A percentile compares a stretch with the other conserved stretches of the same genome.
Conservation (phyloP, 1,284 basidiomycete genomes). For the Rhizoctonia solani region DNA sequence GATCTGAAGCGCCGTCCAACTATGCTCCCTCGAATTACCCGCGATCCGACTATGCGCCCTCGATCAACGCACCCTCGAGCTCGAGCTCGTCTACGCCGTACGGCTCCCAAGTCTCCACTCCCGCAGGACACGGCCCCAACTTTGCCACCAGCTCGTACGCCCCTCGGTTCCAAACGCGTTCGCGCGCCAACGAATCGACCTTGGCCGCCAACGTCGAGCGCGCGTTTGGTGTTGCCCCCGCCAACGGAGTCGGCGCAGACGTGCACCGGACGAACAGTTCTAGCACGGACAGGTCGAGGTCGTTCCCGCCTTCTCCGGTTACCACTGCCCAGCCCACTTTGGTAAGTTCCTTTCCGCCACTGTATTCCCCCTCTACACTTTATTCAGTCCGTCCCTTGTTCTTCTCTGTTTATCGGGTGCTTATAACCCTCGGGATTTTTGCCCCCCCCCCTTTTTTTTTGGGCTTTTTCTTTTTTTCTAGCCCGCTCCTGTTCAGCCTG, state of each 20-base stretch:
- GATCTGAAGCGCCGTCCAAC: background rate
- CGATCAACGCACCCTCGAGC: background rate
- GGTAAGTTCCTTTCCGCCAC: background rate
- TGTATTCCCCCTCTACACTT: too few relatives aligned
- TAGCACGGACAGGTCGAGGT: slow-evolving; percentile 33
- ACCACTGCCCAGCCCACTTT: slow-evolving; percentile 11
- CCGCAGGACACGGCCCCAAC: background rate
- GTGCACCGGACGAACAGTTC: slow-evolving; percentile 21
- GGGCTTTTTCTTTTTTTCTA: too few relatives aligned
- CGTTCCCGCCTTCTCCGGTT: slow-evolving; percentile 38
- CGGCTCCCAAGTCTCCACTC: background rate
- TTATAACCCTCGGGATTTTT: too few relatives aligned
- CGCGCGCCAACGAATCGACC: background rate
- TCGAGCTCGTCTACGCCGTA: too few relatives aligned
- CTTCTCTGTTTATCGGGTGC: too few relatives aligned
- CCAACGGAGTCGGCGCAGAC: background rate
- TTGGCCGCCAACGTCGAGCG: background rate
- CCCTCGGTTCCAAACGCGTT: background rate
- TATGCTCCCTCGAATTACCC: background rate
- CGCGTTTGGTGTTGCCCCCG: background rate
- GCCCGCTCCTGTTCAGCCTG: background rate
- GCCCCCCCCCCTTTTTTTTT: too few relatives aligned
- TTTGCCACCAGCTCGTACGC: background rate
- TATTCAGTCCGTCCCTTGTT: too few relatives aligned
- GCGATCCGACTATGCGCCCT: background rate